Percentiles rank a stretch among this genome's conserved stretches.
phyloP scores from a whole-genome alignment of 2,329 filamentous ascomycete genomes.

The Westerdykella ornata region DNA sequence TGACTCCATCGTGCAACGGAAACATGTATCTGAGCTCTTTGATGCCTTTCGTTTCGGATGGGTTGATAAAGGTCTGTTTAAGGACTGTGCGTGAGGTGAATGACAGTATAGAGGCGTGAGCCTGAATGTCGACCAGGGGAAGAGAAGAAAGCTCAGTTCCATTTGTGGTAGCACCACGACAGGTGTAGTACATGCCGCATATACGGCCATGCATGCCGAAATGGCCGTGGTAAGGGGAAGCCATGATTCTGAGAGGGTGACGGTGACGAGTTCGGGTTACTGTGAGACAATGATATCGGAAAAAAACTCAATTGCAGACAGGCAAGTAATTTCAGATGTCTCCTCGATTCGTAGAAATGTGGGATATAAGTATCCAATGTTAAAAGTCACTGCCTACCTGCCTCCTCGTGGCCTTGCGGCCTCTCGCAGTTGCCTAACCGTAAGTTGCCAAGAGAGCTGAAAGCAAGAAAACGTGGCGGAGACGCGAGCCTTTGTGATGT shows the following conservation, averaged over 20 bases:
- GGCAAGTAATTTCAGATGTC: not conserved
- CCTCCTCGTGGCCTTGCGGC: not conserved
- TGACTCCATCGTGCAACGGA: constrained; percentile 66
- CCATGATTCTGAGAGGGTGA: constrained; percentile 1
- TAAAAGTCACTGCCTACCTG: constrained; percentile 3
- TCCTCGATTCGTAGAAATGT: not conserved
- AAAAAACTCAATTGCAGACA: not conserved
- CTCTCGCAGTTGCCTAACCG: not conserved
- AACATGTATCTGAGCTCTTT: constrained; percentile 59
- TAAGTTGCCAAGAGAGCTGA: not conserved
- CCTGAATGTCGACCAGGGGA: constrained; percentile 52
- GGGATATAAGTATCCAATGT: too few relatives aligned
- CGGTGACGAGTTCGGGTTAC: not conserved
- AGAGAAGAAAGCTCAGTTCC: constrained; percentile 38
- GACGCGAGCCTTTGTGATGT: too few relatives aligned
- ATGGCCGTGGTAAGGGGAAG: not conserved
- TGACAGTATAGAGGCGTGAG: constrained; percentile 56
- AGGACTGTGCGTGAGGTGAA: constrained; percentile 48
- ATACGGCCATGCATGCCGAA: not conserved
- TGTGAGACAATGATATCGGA: not conserved
- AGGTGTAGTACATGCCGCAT: constrained; percentile 29
- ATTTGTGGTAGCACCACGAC: not conserved
- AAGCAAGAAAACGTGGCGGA: not conserved
- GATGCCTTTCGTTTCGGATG: constrained; percentile 41
- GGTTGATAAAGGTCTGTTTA: constrained; percentile 58